phyloP scores from a whole-genome alignment of 352 stramenopile species.

The Phytopythium litorale region DNA sequence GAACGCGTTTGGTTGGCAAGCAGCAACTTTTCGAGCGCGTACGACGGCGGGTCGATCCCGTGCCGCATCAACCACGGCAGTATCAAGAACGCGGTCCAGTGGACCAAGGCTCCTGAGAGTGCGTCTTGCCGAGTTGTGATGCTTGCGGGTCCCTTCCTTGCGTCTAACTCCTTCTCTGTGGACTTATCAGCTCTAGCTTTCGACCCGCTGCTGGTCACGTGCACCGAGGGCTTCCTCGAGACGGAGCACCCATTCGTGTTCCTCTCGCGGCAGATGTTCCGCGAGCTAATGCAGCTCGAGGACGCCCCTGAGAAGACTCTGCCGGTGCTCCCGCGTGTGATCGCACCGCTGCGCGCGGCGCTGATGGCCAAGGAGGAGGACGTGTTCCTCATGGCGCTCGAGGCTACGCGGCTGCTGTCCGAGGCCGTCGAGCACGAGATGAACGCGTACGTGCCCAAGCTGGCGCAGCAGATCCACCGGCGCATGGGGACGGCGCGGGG shows the following conservation, averaged over 20 bases:
- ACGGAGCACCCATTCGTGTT: constrained; percentile 80
- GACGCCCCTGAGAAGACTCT: constrained; percentile 60
- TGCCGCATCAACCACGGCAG: constrained; percentile 79
- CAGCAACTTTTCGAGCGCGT: constrained; percentile 69
- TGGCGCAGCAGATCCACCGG: constrained; percentile 77
- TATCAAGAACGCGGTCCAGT: constrained; percentile 72
- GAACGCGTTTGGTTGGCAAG: neutral
- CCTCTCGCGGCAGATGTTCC: constrained; percentile 64
- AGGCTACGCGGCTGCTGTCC: constrained; percentile 61
- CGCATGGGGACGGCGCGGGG: constrained; percentile 55
- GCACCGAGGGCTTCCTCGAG: constrained; percentile 67
- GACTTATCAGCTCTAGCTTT: constrained; percentile 39
- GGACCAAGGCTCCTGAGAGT: constrained; percentile 64
- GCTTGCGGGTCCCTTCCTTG: neutral
- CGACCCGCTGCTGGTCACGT: constrained; percentile 67
- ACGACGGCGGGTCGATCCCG: constrained; percentile 63
- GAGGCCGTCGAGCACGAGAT: constrained; percentile 65
- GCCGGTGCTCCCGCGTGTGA: constrained; percentile 53
- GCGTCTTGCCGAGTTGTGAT: constrained; percentile 6
- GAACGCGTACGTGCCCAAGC: constrained; percentile 68
- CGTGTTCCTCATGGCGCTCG: constrained; percentile 62
- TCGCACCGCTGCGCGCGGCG: constrained; percentile 49
- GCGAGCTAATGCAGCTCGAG: constrained; percentile 59
- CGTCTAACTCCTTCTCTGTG: neutral
- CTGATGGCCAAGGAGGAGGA: constrained; percentile 73